A percentile compares a stretch with the other conserved stretches of the same genome.
These are phyloP conservation scores for Tilletiaria anomala DNA, from an alignment of 1,284 basidiomycete genomes.

Conservation along the genomic window DNA sequence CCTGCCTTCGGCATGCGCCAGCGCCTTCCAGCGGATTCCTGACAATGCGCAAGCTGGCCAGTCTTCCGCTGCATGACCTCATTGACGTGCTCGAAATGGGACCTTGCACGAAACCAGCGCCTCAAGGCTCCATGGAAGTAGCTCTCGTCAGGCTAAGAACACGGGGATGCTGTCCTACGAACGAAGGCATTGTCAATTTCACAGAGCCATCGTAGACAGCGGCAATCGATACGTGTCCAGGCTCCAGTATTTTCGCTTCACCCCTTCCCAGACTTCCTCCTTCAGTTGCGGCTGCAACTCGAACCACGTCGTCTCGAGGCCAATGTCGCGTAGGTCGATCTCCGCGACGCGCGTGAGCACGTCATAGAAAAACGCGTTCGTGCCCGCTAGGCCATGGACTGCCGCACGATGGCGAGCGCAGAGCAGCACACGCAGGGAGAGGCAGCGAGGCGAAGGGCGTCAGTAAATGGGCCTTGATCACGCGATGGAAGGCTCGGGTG, in stretches of 20 bases:
- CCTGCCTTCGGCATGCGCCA: no score
- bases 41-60: no score
- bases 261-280: constrained; percentile 30
- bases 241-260: constrained; percentile 30
- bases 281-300: constrained; percentile 49
- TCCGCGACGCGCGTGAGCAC: constrained; percentile 77
- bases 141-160: no score
- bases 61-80: no score
- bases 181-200: no score
- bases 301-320: constrained; percentile 56
- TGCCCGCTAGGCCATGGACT: constrained; percentile 85
- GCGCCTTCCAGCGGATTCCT: no score
- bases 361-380: constrained; percentile 65
- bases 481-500: no score
- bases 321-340: constrained; percentile 67
- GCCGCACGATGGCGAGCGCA: no score
- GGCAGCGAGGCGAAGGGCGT: background rate
- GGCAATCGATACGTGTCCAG: constrained; percentile 19
- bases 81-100: no score
- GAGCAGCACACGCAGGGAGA: background rate
- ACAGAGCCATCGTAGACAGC: constrained; percentile 9
- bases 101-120: no score
- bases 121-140: no score
- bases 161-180: no score
- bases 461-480: background rate